Evolutionary conservation across 208 protist species (phyloP), one percentile per base, ranked within the genome.

Genomic region (Acanthamoeba triangularis): DNA sequence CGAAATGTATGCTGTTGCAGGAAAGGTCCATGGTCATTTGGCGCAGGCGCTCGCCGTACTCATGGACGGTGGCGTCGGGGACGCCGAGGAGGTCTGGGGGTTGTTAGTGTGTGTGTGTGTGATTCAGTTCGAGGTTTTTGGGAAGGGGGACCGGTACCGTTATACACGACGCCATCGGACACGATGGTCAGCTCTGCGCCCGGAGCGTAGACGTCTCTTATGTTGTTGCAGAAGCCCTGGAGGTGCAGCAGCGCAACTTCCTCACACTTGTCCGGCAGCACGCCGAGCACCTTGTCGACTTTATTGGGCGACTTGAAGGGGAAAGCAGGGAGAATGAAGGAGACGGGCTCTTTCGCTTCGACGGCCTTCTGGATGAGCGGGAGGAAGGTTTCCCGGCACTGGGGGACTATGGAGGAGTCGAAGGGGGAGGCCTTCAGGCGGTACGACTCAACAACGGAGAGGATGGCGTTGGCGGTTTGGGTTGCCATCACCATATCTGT

Each of bases 181-280:
- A 80, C 72, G 33, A 80, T 80, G 72, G 72, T 80, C 72, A 80
- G 72, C 37, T 49, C 33, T 14, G 72, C 72, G 33, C 72, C 72
- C 33, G 72, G 72, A 37, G 33, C 72, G 72, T 80, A 80, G 72
- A 80, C 72, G 37, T 37, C 33, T 47, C 23, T 65, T 44, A 94
- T 94, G 52, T 44, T 49, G 47, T 59, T 41, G 88, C 88, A 94
- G 37, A 94, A 56, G 33, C 56, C 88, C 47, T 94, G 44, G 47
- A 94, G 52, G 56, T 76, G 56, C n/a, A 69, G 28, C 30, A 94
- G 54, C 18, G 88, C 37, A 49, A 35, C 44, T 33, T 94, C 47
- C 74, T 94, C 88, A 33, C 67, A 44, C 44, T 44, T 76, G 88
- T 94, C 88, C 30, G 88, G 88, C 74, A 94, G 88, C 30, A 78